These are phyloP conservation scores for Fraxinus albicans DNA, from an alignment of 305 asterid genomes.

Conservation along the genomic window DNA sequence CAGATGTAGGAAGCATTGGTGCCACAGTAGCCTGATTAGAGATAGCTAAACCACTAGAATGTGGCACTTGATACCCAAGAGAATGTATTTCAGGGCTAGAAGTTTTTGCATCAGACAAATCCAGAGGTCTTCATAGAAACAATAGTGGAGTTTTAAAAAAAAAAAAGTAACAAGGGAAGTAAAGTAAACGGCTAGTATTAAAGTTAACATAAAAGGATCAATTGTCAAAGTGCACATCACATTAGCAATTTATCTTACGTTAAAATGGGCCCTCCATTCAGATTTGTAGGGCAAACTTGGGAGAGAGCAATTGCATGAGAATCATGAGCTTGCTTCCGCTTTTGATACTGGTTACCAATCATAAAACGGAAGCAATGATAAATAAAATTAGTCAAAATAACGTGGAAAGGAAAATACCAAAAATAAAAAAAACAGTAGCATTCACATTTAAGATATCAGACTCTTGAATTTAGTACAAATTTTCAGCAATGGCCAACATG, in stretches of 20 bases:
- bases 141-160: constrained; percentile 13
- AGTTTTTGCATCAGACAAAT: constrained; percentile 53
- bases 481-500: constrained; percentile 5
- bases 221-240: constrained; percentile 11
- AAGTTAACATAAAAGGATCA: not conserved
- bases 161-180: not conserved
- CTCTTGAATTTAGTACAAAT: not conserved
- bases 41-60: constrained; percentile 43
- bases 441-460: not conserved
- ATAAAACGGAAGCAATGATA: constrained; percentile 19
- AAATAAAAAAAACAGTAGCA: not conserved
- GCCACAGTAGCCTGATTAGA: constrained; percentile 44
- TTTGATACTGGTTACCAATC: constrained; percentile 58
- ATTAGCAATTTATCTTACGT: constrained; percentile 50
- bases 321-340: constrained; percentile 62
- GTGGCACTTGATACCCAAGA: constrained; percentile 59
- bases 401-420: constrained; percentile 2
- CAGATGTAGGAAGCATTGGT: constrained; percentile 47
- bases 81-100: constrained; percentile 49
- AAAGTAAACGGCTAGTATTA: constrained; percentile 6
- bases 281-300: constrained; percentile 58
- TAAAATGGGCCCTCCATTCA: constrained; percentile 57
- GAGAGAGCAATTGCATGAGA: constrained; percentile 69
- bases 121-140: constrained; percentile 60
- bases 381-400: constrained; percentile 14